These are phyloP conservation scores for Gamsiella multidivaricata DNA, from an alignment of 192 early-diverging fungal genomes.

Conservation along the genomic window DNA sequence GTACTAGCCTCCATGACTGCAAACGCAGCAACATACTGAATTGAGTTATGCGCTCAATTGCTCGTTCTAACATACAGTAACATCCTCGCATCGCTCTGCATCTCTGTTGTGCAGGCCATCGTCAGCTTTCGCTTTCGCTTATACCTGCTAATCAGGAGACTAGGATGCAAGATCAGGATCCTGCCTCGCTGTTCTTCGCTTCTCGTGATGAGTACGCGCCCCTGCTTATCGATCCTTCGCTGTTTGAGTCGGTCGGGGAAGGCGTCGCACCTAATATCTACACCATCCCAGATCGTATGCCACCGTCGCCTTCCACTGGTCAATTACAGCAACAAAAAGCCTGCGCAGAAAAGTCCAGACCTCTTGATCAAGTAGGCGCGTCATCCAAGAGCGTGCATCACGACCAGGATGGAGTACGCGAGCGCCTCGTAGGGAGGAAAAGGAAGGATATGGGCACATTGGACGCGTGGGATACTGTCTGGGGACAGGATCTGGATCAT, in stretches of 20 bases:
- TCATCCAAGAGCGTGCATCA: no score
- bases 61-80: no score
- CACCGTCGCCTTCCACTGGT: background rate
- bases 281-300: background rate
- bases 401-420: background rate
- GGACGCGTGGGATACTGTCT: constrained; percentile 5
- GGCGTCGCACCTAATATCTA: constrained; percentile 19
- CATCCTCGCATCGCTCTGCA: no score
- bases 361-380: no score
- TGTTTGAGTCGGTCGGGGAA: constrained; percentile 25
- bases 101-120: no score
- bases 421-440: background rate
- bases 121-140: no score
- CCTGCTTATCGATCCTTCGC: constrained; percentile 11
- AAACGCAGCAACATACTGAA: no score
- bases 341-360: no score
- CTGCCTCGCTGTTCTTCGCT: constrained; percentile 32
- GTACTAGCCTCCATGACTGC: no score
- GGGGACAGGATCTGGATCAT: constrained; percentile 31
- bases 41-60: no score
- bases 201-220: constrained; percentile 18
- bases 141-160: no score
- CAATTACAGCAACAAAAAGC: background rate
- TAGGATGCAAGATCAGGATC: constrained; percentile 39
- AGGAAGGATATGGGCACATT: background rate